A percentile compares a stretch with the other conserved stretches of the same genome.
Conservation (phyloP, 495 filamentous ascomycete genomes). For the Trichocladium uniseriatum region DNA sequence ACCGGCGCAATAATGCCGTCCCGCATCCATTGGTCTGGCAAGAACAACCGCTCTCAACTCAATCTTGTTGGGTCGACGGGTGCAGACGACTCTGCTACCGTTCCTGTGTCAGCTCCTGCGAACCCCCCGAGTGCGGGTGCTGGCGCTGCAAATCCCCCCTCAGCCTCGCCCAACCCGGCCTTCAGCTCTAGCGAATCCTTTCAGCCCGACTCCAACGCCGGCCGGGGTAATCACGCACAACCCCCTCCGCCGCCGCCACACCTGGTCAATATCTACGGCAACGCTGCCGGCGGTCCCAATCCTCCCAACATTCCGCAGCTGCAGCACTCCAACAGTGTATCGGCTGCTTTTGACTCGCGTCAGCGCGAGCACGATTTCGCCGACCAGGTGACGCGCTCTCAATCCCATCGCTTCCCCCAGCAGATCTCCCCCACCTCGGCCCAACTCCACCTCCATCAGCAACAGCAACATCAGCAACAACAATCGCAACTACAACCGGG, state of each 20-base stretch:
- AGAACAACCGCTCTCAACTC: slow-evolving; percentile 43
- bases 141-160: slow-evolving; percentile 31
- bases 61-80: slow-evolving; percentile 35
- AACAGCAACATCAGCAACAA: slow-evolving; percentile 25
- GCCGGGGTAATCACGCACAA: slow-evolving; percentile 11
- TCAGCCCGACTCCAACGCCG: slow-evolving; percentile 23
- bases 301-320: slow-evolving; percentile 18
- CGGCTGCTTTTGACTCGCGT: slow-evolving; percentile 21
- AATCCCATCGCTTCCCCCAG: slow-evolving; percentile 28
- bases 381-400: slow-evolving; percentile 28
- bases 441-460: slow-evolving; percentile 22
- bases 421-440: slow-evolving; percentile 22
- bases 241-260: slow-evolving; percentile 23
- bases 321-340: slow-evolving; percentile 31
- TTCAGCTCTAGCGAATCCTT: slow-evolving; percentile 43
- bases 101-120: slow-evolving; percentile 21
- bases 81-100: slow-evolving; percentile 20
- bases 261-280: slow-evolving; percentile 27
- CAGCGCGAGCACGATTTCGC: slow-evolving; percentile 19
- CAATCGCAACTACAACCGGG: slow-evolving; percentile 16
- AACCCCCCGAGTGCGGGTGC: slow-evolving; percentile 20
- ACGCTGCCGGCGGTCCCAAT: slow-evolving; percentile 12
- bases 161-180: slow-evolving; percentile 36
- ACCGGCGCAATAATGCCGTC: slow-evolving; percentile 31
- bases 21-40: slow-evolving; percentile 35